Evolutionary conservation across 2,329 filamentous ascomycete genomes (phyloP).

Genomic region (Fonsecaea erecta): DNA sequence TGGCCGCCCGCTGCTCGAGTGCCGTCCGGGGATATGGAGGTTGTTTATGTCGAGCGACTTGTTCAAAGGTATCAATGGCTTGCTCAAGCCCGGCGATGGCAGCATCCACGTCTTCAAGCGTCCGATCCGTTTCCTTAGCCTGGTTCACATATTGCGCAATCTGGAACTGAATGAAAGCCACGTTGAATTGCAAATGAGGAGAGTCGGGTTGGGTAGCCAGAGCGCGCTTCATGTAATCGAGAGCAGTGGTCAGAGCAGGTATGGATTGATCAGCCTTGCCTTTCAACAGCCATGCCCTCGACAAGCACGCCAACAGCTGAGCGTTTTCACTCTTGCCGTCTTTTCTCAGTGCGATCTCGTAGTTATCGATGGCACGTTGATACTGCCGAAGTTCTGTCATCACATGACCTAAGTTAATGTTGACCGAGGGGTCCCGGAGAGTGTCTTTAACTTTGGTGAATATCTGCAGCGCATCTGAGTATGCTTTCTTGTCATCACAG

Average conservation of each 20-base stretch:
- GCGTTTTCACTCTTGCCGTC: conserved; percentile 62
- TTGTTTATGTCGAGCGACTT: conserved; percentile 64
- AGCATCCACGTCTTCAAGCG: conserved; percentile 77
- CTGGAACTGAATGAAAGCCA: conserved; percentile 96
- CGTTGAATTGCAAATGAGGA: conserved; percentile 93
- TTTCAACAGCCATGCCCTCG: conserved; percentile 83
- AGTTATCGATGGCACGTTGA: conserved; percentile 88
- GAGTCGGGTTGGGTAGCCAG: conserved; percentile 79
- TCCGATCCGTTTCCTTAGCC: conserved; percentile 75
- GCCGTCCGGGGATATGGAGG: conserved; percentile 89
- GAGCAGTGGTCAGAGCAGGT: conserved; percentile 65
- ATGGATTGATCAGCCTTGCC: conserved; percentile 71
- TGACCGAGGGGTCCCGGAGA: conserved; percentile 83
- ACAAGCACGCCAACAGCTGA: conserved; percentile 80
- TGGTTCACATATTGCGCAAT: conserved; percentile 79
- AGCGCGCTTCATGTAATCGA: conserved; percentile 69
- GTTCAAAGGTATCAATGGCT: conserved; percentile 73
- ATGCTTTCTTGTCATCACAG: conserved; percentile 92
- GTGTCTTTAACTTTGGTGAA: conserved; percentile 91
- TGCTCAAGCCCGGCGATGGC: conserved; percentile 80
- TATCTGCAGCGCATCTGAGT: conserved; percentile 78
- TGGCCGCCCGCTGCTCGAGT: conserved; percentile 92
- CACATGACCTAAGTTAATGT: conserved; percentile 90
- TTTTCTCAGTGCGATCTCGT: conserved; percentile 81
- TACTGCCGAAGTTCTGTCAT: conserved; percentile 90